These are phyloP conservation scores for Zygosaccharomyces sapae DNA, from an alignment of 1,139 yeast genomes.

Conservation along the genomic window DNA sequence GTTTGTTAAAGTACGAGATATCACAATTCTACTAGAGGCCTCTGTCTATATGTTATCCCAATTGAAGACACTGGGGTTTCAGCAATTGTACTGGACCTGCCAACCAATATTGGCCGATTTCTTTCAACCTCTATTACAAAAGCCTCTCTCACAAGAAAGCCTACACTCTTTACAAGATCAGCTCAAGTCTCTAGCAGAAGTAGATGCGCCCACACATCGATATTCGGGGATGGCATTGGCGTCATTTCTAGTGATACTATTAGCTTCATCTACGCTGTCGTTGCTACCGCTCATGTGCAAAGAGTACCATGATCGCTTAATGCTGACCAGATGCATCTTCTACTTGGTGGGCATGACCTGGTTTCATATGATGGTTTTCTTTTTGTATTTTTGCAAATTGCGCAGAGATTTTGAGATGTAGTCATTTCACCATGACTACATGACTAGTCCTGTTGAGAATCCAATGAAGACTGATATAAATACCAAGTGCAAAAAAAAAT, in stretches of 20 bases:
- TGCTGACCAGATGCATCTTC: conserved; percentile 3
- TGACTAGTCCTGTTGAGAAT: not conserved
- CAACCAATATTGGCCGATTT: not conserved
- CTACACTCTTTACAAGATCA: not conserved
- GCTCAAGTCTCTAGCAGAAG: not conserved
- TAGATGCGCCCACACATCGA: not conserved
- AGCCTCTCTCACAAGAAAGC: conserved; percentile 1
- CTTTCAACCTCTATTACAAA: not conserved
- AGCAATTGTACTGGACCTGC: not conserved
- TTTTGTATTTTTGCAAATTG: conserved; percentile 6
- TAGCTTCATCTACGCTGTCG: conserved; percentile 1
- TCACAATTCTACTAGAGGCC: conserved; percentile 1
- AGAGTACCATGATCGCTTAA: not conserved
- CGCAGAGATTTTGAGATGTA: conserved; percentile 4
- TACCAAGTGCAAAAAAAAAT: not conserved
- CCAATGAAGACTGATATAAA: not conserved
- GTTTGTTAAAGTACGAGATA: not conserved
- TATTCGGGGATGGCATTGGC: conserved; percentile 2
- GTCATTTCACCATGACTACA: conserved; percentile 4
- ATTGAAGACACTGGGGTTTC: not conserved
- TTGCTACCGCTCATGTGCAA: conserved; percentile 4
- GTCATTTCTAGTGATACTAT: conserved; percentile 1
- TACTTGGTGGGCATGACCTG: conserved; percentile 3
- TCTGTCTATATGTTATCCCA: conserved; percentile 4
- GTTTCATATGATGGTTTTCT: conserved; percentile 7